Conservation (phyloP, 108 stramenopile genomes). For the Discostella pseudostelligera region DNA sequence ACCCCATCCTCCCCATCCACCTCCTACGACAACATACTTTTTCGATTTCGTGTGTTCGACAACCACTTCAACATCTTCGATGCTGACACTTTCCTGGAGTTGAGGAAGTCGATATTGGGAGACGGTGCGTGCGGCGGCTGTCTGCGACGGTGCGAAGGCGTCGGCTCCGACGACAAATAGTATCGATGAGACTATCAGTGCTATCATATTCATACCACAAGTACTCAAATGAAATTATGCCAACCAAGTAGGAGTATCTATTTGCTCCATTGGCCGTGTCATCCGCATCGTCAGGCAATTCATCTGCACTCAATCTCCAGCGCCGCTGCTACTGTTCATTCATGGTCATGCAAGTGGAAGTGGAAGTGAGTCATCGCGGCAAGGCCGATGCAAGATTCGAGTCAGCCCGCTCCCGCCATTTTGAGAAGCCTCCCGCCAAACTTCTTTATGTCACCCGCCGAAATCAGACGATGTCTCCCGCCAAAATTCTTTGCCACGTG, state of each 20-base stretch:
- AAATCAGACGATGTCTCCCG: too few species aligned
- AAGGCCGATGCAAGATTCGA: too few species aligned
- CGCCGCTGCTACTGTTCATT: too few species aligned
- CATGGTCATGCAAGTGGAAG: too few species aligned
- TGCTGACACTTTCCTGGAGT: not conserved
- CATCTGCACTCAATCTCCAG: too few species aligned
- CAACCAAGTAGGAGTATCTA: too few species aligned
- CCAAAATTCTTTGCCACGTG: too few species aligned
- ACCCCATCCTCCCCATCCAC: constrained; percentile 95
- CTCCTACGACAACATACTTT: constrained; percentile 83
- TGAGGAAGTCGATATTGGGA: not conserved
- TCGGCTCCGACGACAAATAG: not conserved
- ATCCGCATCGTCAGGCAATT: not conserved
- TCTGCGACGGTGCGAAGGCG: not conserved
- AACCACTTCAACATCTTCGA: not conserved
- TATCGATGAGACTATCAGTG: not conserved
- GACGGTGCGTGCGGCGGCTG: not conserved
- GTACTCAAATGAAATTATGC: not conserved
- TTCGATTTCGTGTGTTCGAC: constrained; percentile 31
- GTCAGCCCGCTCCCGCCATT: too few species aligned
- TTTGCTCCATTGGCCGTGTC: not conserved
- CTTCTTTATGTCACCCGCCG: too few species aligned
- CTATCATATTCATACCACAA: too few species aligned
- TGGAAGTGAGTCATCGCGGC: too few species aligned
- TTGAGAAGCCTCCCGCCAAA: too few species aligned